A percentile compares a stretch with the other conserved stretches of the same genome.
phyloP scores from a whole-genome alignment of 129 eudicot genomes.

The Tanacetum coccineum region DNA sequence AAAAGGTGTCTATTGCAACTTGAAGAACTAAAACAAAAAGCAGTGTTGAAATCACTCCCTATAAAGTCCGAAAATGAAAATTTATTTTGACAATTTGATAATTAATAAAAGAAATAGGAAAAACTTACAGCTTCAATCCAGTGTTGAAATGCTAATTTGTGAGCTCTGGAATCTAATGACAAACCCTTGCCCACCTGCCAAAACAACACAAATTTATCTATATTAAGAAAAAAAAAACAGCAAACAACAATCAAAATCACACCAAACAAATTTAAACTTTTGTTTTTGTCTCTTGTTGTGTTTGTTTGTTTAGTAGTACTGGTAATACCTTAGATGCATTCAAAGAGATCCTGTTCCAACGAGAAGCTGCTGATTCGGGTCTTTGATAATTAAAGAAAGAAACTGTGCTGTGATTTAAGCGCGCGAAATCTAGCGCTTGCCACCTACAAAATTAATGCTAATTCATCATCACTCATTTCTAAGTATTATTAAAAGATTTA shows the following conservation, averaged over 20 bases:
- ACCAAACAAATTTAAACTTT: not conserved
- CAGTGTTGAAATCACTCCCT: not conserved
- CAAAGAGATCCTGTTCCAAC: conserved; percentile 72
- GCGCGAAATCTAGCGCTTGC: conserved; percentile 86
- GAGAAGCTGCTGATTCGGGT: conserved; percentile 63
- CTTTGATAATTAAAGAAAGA: conserved; percentile 71
- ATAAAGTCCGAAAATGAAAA: not conserved
- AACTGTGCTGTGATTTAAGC: conserved; percentile 77
- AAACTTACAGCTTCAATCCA: conserved; percentile 97
- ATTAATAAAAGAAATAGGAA: not conserved
- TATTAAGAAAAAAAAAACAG: conserved; percentile 14
- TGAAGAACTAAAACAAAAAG: too few species aligned
- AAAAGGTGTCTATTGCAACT: too few species aligned
- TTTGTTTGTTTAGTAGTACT: not conserved
- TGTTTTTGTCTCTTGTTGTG: not conserved
- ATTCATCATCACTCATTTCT: not conserved
- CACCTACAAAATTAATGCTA: conserved; percentile 54
- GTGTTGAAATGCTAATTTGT: conserved; percentile 85
- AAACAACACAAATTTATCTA: conserved; percentile 4
- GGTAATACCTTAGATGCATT: conserved; percentile 89
- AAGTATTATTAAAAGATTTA: too few species aligned
- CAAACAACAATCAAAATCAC: conserved; percentile 23
- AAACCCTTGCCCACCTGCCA: conserved; percentile 92
- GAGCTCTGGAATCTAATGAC: conserved; percentile 78
- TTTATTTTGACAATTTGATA: not conserved